A percentile compares a stretch with the other conserved stretches of the same genome.
phyloP scores from a whole-genome alignment of 2,329 filamentous ascomycete genomes.

The Acephala macrosclerotiorum region DNA sequence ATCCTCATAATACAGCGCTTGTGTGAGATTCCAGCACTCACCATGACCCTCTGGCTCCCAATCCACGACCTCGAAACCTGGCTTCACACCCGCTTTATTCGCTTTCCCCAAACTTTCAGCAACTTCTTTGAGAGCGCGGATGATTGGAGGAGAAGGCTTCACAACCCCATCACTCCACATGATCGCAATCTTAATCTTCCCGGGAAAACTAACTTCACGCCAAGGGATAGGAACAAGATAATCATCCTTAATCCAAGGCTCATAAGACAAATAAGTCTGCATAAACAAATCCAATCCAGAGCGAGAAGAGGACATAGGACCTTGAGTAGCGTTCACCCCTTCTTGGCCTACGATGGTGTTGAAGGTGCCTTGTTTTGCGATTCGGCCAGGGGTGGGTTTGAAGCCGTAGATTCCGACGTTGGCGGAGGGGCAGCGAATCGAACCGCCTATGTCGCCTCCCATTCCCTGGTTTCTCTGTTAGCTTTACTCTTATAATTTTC shows the following conservation, averaged over 20 bases:
- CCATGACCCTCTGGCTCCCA: conserved; percentile 36
- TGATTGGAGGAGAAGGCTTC: conserved; percentile 31
- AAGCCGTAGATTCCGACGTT: conserved; percentile 58
- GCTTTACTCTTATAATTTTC: not conserved
- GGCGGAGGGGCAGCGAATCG: conserved; percentile 47
- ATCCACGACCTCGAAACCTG: conserved; percentile 31
- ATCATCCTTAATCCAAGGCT: conserved; percentile 59
- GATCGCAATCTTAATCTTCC: conserved; percentile 46
- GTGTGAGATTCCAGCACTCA: conserved; percentile 32
- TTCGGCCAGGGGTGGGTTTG: conserved; percentile 52
- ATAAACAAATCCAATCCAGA: conserved; percentile 53
- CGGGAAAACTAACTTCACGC: conserved; percentile 17
- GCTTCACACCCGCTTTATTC: not conserved
- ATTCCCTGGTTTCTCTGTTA: conserved; percentile 22
- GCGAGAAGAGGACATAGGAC: conserved; percentile 53
- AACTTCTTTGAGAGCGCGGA: conserved; percentile 29
- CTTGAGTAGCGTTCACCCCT: conserved; percentile 29
- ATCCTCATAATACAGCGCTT: conserved; percentile 36
- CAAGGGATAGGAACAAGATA: conserved; percentile 56
- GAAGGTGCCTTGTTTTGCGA: conserved; percentile 50
- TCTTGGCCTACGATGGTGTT: conserved; percentile 52
- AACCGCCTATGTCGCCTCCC: conserved; percentile 33
- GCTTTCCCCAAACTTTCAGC: conserved; percentile 12
- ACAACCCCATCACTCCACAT: conserved; percentile 37
- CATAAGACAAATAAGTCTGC: conserved; percentile 31